phyloP scores from a whole-genome alignment of 164 flowering plant genomes.

The Stephania cephalantha region DNA sequence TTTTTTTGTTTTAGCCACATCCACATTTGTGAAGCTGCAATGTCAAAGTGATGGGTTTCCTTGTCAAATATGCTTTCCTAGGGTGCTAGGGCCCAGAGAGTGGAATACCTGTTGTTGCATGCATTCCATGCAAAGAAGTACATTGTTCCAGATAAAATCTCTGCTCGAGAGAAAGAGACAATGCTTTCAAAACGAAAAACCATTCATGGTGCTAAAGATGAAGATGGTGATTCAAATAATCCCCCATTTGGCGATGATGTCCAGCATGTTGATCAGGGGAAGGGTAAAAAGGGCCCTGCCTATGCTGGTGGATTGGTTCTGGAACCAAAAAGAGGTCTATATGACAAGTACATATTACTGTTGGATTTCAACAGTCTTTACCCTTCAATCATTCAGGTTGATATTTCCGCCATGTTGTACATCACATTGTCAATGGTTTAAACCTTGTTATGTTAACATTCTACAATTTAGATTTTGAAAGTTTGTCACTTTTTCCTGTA shows the following conservation, averaged over 20 bases:
- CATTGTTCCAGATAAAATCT: conserved; percentile 84
- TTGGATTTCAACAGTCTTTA: conserved; percentile 99
- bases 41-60: conserved; percentile 2
- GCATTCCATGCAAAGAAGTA: conserved; percentile 89
- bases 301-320: conserved; percentile 94
- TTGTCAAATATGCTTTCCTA: conserved; percentile 21
- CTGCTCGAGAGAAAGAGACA: conserved; percentile 46
- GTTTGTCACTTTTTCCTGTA: neutral
- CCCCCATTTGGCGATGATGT: conserved; percentile 35
- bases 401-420: neutral
- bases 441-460: too few relatives aligned
- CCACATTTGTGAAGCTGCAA: neutral
- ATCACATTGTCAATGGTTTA: too few relatives aligned
- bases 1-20: neutral
- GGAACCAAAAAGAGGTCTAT: conserved; percentile 94
- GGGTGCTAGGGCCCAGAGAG: conserved; percentile 99
- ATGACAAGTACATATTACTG: conserved; percentile 92
- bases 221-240: conserved; percentile 42
- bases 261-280: conserved; percentile 33
- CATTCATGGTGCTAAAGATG: conserved; percentile 32
- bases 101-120: conserved; percentile 90
- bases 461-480: too few relatives aligned
- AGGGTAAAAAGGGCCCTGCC: conserved; percentile 81
- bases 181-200: conserved; percentile 53
- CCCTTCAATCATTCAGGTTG: conserved; percentile 98